phyloP scores from a whole-genome alignment of 306 rosid species.

The Begonia peltatifolia region DNA sequence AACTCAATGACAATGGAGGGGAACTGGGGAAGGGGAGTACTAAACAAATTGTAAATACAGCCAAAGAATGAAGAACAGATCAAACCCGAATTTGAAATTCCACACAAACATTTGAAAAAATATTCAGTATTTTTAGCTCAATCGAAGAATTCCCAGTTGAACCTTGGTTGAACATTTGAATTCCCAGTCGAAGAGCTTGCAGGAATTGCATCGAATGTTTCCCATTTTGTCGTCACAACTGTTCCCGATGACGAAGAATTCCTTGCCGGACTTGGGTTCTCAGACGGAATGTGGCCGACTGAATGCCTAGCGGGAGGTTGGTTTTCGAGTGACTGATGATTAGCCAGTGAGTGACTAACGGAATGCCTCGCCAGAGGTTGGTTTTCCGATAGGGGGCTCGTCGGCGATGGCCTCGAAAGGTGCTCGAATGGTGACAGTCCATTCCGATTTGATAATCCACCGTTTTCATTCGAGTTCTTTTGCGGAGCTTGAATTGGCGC shows the following conservation, averaged over 20 bases:
- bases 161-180: constrained; percentile 38
- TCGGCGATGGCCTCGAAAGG: no score
- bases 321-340: constrained; percentile 4
- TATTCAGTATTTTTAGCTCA: constrained; percentile 9
- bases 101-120: constrained; percentile 11
- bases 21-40: constrained; percentile 26
- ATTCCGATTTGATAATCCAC: no score
- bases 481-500: constrained; percentile 11
- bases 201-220: constrained; percentile 58
- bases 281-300: constrained; percentile 15
- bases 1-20: constrained; percentile 25
- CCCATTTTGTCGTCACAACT: constrained; percentile 90
- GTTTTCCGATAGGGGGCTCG: no score
- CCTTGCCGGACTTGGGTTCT: constrained; percentile 14
- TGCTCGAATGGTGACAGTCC: no score
- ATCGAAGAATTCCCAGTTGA: constrained; percentile 79
- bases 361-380: constrained; percentile 5
- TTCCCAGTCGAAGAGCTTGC: constrained; percentile 23
- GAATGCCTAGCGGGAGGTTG: constrained; percentile 4
- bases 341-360: no score
- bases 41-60: constrained; percentile 64
- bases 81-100: constrained; percentile 39
- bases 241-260: constrained; percentile 41
- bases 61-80: constrained; percentile 50
- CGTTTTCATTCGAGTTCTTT: no score